These are phyloP conservation scores for Coleophoma cylindrospora DNA, from an alignment of 2,329 filamentous ascomycete species.

Conservation along the genomic window DNA sequence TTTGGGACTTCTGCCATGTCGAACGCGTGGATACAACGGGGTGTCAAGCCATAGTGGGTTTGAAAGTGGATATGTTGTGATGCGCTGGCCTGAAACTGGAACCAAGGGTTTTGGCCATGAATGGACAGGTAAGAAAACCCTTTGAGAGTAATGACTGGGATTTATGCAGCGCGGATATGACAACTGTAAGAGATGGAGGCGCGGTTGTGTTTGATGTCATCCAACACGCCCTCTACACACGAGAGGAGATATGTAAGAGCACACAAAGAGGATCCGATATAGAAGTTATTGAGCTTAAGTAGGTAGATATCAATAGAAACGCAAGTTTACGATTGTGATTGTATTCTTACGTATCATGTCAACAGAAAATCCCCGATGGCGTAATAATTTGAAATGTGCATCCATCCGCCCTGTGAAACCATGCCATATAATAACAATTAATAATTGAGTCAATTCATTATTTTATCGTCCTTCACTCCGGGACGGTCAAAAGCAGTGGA, in stretches of 20 bases:
- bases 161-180: neutral
- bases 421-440: no score
- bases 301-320: no score
- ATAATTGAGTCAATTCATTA: no score
- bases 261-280: no score
- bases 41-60: neutral
- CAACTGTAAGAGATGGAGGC: neutral
- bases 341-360: no score
- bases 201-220: neutral
- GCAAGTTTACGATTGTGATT: no score
- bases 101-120: neutral
- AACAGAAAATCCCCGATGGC: no score
- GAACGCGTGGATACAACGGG: neutral
- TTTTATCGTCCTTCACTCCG: no score
- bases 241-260: neutral
- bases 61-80: neutral
- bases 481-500: no score
- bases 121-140: neutral
- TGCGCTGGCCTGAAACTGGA: neutral
- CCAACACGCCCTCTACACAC: neutral
- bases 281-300: no score
- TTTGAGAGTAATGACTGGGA: neutral
- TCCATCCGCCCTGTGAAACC: no score
- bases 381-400: no score
- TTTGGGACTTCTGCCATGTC: neutral